These are phyloP conservation scores for Karstenula rhodostoma DNA, from an alignment of 2,329 filamentous ascomycete genomes.

Conservation along the genomic window DNA sequence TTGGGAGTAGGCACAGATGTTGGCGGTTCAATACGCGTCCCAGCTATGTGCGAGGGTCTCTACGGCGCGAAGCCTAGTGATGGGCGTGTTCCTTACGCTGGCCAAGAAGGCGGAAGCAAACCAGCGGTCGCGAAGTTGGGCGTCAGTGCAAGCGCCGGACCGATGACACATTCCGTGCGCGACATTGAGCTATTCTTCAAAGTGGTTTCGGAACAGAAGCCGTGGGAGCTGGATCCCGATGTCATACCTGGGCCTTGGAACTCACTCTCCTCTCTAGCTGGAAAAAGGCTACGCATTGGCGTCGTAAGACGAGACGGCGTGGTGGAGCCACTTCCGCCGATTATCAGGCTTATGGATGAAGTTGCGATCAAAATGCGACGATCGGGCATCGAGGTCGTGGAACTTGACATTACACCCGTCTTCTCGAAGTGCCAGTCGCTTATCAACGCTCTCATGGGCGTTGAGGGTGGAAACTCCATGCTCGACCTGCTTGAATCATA, in stretches of 20 bases:
- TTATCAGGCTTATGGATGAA: conserved; percentile 57
- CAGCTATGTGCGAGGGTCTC: conserved; percentile 59
- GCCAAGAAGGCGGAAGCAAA: conserved; percentile 58
- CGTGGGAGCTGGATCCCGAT: conserved; percentile 60
- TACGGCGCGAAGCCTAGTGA: conserved; percentile 58
- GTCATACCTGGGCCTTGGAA: conserved; percentile 52
- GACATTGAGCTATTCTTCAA: conserved; percentile 64
- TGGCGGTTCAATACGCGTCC: conserved; percentile 62
- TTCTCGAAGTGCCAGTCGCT: conserved; percentile 65
- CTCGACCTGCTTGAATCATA: conserved; percentile 65
- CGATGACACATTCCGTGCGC: conserved; percentile 56
- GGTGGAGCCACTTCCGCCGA: conserved; percentile 61
- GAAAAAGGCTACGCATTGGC: conserved; percentile 54
- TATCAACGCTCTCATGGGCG: conserved; percentile 65
- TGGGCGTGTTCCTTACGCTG: conserved; percentile 60
- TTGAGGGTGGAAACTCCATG: conserved; percentile 65
- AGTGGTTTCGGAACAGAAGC: conserved; percentile 60
- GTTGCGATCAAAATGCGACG: conserved; percentile 45
- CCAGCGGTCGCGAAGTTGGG: conserved; percentile 57
- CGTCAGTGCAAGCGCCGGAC: conserved; percentile 56
- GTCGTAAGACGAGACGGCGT: conserved; percentile 61
- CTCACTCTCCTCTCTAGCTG: conserved; percentile 26
- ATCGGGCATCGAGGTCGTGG: conserved; percentile 63
- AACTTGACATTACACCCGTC: conserved; percentile 62
- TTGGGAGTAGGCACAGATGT: conserved; percentile 64